Percentiles rank a stretch among this genome's conserved stretches.
phyloP scores from a whole-genome alignment of 2,329 filamentous ascomycete species.

The Fusarium sp. region DNA sequence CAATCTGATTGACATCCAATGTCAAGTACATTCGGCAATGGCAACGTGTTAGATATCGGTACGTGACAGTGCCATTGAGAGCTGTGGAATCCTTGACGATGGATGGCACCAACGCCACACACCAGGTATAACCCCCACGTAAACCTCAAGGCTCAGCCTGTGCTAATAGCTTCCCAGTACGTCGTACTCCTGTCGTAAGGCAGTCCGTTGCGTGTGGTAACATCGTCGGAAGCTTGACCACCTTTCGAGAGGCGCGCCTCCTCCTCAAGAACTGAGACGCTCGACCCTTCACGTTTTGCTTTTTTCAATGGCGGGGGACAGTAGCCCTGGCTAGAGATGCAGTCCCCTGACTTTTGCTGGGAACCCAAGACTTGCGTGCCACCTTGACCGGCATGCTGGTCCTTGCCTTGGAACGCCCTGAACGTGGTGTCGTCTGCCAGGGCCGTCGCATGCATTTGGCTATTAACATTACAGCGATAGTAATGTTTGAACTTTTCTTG shows the following conservation, averaged over 20 bases:
- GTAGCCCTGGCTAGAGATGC: conserved; percentile 29
- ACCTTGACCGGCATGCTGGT: conserved; percentile 11
- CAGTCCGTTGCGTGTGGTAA: conserved; percentile 21
- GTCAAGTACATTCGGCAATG: conserved; percentile 23
- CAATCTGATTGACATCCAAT: conserved; percentile 27
- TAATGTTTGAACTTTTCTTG: background rate
- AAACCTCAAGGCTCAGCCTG: conserved; percentile 28
- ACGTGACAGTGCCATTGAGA: conserved; percentile 1
- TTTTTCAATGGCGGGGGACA: conserved; percentile 37
- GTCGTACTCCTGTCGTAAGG: conserved; percentile 14
- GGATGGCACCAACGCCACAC: conserved; percentile 2
- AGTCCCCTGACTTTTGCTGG: conserved; percentile 24
- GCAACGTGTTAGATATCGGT: conserved; percentile 18
- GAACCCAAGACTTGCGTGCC: conserved; percentile 15
- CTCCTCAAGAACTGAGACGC: conserved; percentile 20
- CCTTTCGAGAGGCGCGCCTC: conserved; percentile 11
- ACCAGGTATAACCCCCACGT: conserved; percentile 30
- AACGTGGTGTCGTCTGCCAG: conserved; percentile 19
- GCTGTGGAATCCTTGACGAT: background rate
- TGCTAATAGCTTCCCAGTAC: conserved; percentile 10
- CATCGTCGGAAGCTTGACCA: conserved; percentile 11
- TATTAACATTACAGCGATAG: background rate
- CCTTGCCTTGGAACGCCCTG: conserved; percentile 19
- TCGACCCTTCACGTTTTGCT: conserved; percentile 27
- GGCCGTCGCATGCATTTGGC: background rate